phyloP scores from a whole-genome alignment of 2,329 filamentous ascomycete species.

The Ascochyta clinopodiicola region DNA sequence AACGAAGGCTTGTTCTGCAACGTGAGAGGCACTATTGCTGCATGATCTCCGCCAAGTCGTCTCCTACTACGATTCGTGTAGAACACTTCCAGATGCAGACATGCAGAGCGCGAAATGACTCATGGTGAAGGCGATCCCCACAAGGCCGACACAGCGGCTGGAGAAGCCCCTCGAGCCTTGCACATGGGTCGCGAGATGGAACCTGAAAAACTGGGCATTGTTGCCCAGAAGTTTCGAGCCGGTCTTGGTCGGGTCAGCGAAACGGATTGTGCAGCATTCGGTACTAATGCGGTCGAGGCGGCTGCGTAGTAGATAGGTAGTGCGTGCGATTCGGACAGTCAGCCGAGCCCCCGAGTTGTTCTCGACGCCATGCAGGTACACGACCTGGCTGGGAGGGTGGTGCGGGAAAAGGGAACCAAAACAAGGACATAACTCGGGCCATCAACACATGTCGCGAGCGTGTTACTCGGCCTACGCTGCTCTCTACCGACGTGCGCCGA shows the following conservation, averaged over 20 bases:
- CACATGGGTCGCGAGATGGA: conserved; percentile 9
- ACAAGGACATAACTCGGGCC: conserved; percentile 12
- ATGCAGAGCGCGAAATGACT: conserved; percentile 17
- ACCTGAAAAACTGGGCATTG: conserved; percentile 13
- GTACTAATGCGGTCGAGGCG: conserved; percentile 1
- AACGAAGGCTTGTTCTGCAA: too few relatives aligned
- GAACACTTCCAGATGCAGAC: conserved; percentile 20
- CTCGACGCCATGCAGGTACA: conserved; percentile 20
- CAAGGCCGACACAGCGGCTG: conserved; percentile 20
- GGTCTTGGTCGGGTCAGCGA: conserved; percentile 5
- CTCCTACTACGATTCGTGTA: conserved; percentile 10
- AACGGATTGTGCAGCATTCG: conserved; percentile 15
- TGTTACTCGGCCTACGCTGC: conserved; percentile 7
- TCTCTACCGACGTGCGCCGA: conserved; percentile 16
- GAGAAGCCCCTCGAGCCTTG: background rate
- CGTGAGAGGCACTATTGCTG: conserved; percentile 11
- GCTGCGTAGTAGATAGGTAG: background rate
- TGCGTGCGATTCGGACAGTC: background rate
- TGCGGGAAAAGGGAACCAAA: conserved; percentile 10
- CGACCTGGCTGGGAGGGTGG: conserved; percentile 1
- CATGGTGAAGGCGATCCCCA: conserved; percentile 16
- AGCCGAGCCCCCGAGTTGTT: conserved; percentile 13
- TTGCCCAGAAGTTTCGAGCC: conserved; percentile 18
- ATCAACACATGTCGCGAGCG: conserved; percentile 9
- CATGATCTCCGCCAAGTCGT: conserved; percentile 18